Percentiles rank a stretch among this genome's conserved stretches.
Evolutionary conservation across 1,284 basidiomycete species (phyloP).

Genomic region (Austroboletus olivaceoglutinosus): DNA sequence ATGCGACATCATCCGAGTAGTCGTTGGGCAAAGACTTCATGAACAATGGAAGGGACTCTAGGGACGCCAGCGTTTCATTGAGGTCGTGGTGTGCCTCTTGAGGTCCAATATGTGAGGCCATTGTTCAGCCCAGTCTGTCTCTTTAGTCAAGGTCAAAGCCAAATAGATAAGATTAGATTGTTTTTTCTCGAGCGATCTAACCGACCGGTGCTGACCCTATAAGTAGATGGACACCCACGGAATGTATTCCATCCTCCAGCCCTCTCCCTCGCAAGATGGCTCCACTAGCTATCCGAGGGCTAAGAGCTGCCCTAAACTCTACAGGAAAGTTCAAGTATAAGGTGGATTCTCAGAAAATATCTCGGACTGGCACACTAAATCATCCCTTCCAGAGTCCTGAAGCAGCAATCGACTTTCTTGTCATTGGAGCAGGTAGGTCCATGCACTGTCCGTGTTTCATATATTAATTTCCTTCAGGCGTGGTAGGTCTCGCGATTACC

Average conservation of each 20-base stretch:
- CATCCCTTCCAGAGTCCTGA: conserved; percentile 57
- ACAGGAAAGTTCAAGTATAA: conserved; percentile 61
- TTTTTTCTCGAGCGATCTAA: not conserved
- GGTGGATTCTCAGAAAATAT: conserved; percentile 35
- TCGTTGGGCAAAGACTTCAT: conserved; percentile 86
- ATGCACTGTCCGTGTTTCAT: not conserved
- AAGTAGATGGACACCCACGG: not conserved
- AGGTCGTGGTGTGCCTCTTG: conserved; percentile 38
- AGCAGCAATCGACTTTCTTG: conserved; percentile 79
- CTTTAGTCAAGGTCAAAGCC: not conserved
- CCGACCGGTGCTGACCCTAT: too few species aligned
- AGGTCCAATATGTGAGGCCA: conserved; percentile 29
- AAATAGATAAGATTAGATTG: conserved; percentile 21
- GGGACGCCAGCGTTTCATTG: conserved; percentile 47
- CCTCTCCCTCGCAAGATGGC: conserved; percentile 16
- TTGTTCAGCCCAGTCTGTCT: conserved; percentile 1
- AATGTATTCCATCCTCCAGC: too few species aligned
- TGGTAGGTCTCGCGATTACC: conserved; percentile 87
- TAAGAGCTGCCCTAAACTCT: conserved; percentile 61
- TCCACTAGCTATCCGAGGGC: conserved; percentile 41
- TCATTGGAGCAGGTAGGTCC: conserved; percentile 85
- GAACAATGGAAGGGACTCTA: conserved; percentile 79
- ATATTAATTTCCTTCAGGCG: conserved; percentile 46
- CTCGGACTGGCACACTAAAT: not conserved
- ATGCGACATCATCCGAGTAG: conserved; percentile 56